Evolutionary conservation across 2,329 filamentous ascomycete species (phyloP).

Genomic region (Cladosporium austrohemisphaericum): DNA sequence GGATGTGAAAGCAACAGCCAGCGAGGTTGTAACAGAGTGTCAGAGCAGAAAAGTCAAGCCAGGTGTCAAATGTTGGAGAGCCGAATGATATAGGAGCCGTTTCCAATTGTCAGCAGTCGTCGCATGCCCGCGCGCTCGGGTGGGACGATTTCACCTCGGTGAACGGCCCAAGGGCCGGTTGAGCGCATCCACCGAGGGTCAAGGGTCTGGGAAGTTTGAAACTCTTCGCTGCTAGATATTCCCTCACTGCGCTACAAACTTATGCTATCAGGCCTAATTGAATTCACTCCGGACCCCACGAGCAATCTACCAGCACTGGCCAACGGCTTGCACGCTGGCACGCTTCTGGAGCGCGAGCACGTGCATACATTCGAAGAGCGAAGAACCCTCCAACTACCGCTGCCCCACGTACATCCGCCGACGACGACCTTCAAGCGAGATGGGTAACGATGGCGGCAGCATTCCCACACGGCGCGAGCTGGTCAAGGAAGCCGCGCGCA

Average conservation of each 20-base stretch:
- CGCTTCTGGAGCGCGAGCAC: slow-evolving; percentile 7
- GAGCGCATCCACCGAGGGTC: slow-evolving; percentile 6
- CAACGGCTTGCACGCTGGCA: neutral
- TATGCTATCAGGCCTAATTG: neutral
- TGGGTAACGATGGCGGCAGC: slow-evolving; percentile 96
- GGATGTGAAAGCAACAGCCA: neutral
- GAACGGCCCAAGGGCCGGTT: too few relatives aligned
- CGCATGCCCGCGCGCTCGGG: slow-evolving; percentile 2
- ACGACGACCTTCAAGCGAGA: slow-evolving; percentile 37
- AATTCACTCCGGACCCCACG: slow-evolving; percentile 9
- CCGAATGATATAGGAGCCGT: slow-evolving; percentile 2
- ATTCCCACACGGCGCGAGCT: slow-evolving; percentile 95
- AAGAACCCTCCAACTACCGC: neutral
- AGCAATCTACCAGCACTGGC: slow-evolving; percentile 8
- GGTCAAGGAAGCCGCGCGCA: slow-evolving; percentile 85
- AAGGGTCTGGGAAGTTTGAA: neutral
- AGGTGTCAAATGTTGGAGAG: slow-evolving; percentile 9
- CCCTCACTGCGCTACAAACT: neutral
- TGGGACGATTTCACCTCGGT: slow-evolving; percentile 2
- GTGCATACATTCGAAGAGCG: neutral
- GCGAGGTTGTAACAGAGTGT: neutral
- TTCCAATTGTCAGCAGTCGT: slow-evolving; percentile 7
- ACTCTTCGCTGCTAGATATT: neutral
- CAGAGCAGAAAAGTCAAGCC: neutral
- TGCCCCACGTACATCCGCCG: neutral